Conservation (phyloP, 257 asterid species). For the Nicotiana sylvestris region DNA sequence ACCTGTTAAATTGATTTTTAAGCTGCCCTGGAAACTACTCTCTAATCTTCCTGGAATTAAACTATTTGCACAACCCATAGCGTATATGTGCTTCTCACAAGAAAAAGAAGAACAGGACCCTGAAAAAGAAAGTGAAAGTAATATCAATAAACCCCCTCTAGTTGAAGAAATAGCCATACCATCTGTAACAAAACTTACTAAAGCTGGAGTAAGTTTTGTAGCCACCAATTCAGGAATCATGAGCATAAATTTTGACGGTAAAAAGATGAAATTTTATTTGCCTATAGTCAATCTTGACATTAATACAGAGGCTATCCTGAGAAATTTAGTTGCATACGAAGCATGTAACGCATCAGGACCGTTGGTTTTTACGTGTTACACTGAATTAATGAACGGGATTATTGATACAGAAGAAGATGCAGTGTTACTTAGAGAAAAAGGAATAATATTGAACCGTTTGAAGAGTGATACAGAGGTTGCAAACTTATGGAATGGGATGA, state of each 20-base stretch:
- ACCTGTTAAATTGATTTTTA: slow-evolving; percentile 23
- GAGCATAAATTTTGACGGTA: slow-evolving; percentile 15
- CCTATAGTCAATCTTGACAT: slow-evolving; percentile 20
- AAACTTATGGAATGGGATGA: slow-evolving; percentile 34
- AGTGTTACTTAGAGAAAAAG: slow-evolving; percentile 21
- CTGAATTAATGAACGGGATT: slow-evolving; percentile 31
- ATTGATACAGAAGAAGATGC: slow-evolving; percentile 27
- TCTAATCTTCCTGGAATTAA: slow-evolving; percentile 26
- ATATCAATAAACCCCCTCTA: slow-evolving; percentile 24
- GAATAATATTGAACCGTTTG: slow-evolving; percentile 25
- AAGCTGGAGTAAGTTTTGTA: slow-evolving; percentile 15
- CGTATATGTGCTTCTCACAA: slow-evolving; percentile 5
- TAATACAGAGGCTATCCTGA: slow-evolving; percentile 19
- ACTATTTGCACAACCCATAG: slow-evolving; percentile 25
- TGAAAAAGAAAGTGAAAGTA: background rate
- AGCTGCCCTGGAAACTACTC: slow-evolving; percentile 38
- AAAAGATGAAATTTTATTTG: slow-evolving; percentile 10
- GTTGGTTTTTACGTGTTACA: slow-evolving; percentile 26
- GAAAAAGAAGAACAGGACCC: slow-evolving; percentile 9
- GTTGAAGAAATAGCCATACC: slow-evolving; percentile 31
- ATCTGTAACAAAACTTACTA: slow-evolving; percentile 22
- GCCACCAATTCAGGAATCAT: slow-evolving; percentile 17
- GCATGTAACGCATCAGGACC: slow-evolving; percentile 22
- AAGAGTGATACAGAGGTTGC: slow-evolving; percentile 26
- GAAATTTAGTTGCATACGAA: slow-evolving; percentile 37